Conservation (phyloP, 306 rosid species). For the Cyclanthera cordifolia region DNA sequence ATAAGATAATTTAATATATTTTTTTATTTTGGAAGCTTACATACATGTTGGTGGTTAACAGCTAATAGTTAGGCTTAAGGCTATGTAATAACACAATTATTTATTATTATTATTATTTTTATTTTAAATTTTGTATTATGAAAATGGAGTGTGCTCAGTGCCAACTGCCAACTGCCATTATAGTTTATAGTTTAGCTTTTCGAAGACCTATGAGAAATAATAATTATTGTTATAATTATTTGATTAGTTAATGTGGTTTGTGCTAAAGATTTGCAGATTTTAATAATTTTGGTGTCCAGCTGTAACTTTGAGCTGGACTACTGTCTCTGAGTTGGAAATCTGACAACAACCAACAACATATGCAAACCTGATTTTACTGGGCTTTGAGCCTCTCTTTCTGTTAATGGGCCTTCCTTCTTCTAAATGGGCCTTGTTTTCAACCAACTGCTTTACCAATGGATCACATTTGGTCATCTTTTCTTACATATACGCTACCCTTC, state of each 20-base stretch:
- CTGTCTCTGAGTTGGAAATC: no score
- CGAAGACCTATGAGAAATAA: background rate
- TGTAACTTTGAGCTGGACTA: no score
- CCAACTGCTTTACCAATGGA: no score
- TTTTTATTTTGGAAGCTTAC: background rate
- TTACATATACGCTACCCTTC: no score
- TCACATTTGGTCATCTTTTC: no score
- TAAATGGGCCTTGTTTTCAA: no score
- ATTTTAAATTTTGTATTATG: background rate
- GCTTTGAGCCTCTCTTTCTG: no score
- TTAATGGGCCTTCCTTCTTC: no score
- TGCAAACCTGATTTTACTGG: no score
- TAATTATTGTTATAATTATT: background rate
- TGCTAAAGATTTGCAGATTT: constrained; percentile 6
- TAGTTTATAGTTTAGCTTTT: background rate
- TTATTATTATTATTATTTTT: background rate
- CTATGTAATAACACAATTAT: background rate
- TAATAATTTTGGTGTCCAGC: background rate
- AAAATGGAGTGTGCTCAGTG: background rate
- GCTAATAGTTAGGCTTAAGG: background rate
- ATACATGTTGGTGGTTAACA: background rate
- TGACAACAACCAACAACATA: no score
- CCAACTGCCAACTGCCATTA: background rate
- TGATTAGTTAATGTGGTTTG: background rate
- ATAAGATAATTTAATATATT: background rate